A percentile compares a stretch with the other conserved stretches of the same genome.
Evolutionary conservation across 345 rosid species (phyloP).

Genomic region (Alliaria petiolata): DNA sequence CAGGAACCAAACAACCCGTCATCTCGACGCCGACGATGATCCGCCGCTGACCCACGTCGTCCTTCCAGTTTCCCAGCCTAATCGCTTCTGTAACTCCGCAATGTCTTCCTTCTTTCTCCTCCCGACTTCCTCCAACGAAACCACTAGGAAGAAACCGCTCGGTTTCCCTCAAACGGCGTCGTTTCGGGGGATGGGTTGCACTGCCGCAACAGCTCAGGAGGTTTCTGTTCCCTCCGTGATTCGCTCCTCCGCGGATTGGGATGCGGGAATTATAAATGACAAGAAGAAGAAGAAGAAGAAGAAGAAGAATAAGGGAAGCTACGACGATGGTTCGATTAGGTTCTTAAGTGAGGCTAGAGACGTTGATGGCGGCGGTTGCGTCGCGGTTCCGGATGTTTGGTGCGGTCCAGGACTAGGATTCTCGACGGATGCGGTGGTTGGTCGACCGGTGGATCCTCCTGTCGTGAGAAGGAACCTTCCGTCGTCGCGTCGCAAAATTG

Average conservation of each 20-base stretch:
- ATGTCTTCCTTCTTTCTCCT: constrained; percentile 36
- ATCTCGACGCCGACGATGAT: constrained; percentile 26
- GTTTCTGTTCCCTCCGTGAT: constrained; percentile 80
- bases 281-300: constrained; percentile 35
- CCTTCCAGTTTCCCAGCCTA: constrained; percentile 28
- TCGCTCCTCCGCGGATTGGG: constrained; percentile 75
- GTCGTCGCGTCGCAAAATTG: constrained; percentile 58
- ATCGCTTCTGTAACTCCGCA: constrained; percentile 34
- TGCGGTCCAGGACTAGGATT: constrained; percentile 89
- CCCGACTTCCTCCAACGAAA: constrained; percentile 37
- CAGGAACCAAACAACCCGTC: constrained; percentile 40
- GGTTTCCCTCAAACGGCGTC: constrained; percentile 41
- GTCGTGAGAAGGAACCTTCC: constrained; percentile 51
- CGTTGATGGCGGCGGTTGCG: constrained; percentile 37
- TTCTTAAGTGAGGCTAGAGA: constrained; percentile 19
- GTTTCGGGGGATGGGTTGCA: constrained; percentile 72
- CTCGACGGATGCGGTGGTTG: constrained; percentile 60
- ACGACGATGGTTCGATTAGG: constrained; percentile 18
- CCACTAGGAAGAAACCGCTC: constrained; percentile 50
- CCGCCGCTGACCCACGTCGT: constrained; percentile 42
- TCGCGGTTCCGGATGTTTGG: constrained; percentile 75
- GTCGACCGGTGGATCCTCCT: constrained; percentile 47
- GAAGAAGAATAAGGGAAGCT: constrained; percentile 26
- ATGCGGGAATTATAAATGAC: constrained; percentile 41
- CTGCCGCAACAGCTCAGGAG: constrained; percentile 61